Evolutionary conservation across 2,329 filamentous ascomycete genomes (phyloP), one percentile per base, ranked within the genome.

Genomic region (Graphilbum fragrans): DNA sequence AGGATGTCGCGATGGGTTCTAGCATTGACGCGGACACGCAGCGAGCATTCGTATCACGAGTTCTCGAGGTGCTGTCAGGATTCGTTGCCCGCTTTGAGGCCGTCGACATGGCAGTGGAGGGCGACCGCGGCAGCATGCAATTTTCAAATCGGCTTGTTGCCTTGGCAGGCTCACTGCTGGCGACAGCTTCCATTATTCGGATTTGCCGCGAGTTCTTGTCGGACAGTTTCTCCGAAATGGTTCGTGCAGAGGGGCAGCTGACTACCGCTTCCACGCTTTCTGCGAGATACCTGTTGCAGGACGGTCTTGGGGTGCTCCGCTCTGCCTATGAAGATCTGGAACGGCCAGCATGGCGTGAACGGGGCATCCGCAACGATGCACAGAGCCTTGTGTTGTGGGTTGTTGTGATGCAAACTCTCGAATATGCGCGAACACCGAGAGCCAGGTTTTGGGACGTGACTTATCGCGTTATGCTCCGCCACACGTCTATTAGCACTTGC

Each of bases 361-460:
- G 60, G 37, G 76, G 74, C 1, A 65, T 81, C 27, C 64, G 62
- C 22, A 55, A 61, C 16, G 65, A 72, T 25, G 55, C 62, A n/a
- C 54, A 59, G 14, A 47, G 55, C 2, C 50, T 70, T 9, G 66
- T 75, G 42, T 67, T 69, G 10, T 83, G 78, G 79, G 67, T 77
- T 3, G 59, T 73, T 19, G 46, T 75, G 5, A 74, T 80, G 51
- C 69, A 70, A 37, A 57, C 69, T 1, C 53, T 81, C 5, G 66
- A 70, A 22, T 58, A 62, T 27, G 65, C 68, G 12, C 57, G 55
- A 8, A 70, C 78, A 34, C 67, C 68, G 2, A 63, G 67, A 39
- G 59, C 62, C 19, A 67, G 68, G 1, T 82, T 82, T 49, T 82
- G 77, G 78, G 74, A 79, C 41, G 48, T 79, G 25, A 52, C 66